Evolutionary conservation across 2,329 filamentous ascomycete genomes (phyloP).

Genomic region (Arthrinium puccinioides): DNA sequence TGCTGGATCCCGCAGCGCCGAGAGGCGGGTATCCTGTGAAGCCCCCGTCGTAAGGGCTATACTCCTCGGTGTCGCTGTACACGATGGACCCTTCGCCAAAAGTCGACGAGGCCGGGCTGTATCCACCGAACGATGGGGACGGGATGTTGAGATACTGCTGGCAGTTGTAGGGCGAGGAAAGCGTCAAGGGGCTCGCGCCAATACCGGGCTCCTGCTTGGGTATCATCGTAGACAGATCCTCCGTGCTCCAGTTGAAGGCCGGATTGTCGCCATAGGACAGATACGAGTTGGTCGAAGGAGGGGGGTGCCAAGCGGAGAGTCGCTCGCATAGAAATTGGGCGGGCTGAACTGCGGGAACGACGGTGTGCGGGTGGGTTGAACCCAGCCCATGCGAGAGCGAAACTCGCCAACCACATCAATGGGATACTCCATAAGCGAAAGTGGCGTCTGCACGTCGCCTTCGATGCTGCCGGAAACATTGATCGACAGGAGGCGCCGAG

Average conservation of each 20-base stretch:
- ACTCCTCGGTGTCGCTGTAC: constrained; percentile 57
- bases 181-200: constrained; percentile 45
- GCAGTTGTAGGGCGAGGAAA: constrained; percentile 47
- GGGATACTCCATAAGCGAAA: constrained; percentile 65
- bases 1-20: constrained; percentile 30
- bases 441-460: constrained; percentile 51
- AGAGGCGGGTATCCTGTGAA: constrained; percentile 39
- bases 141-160: constrained; percentile 56
- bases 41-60: constrained; percentile 38
- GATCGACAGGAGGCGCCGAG: constrained; percentile 64
- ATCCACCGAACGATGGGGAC: constrained; percentile 52
- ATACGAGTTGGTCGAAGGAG: constrained; percentile 35
- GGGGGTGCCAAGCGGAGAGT: constrained; percentile 32
- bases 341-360: constrained; percentile 55
- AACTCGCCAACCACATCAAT: constrained; percentile 64
- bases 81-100: constrained; percentile 53
- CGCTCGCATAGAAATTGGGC: constrained; percentile 44
- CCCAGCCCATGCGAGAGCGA: constrained; percentile 61
- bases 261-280: constrained; percentile 47
- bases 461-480: constrained; percentile 52
- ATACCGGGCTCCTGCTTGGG: constrained; percentile 36
- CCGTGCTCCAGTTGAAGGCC: constrained; percentile 57
- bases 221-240: constrained; percentile 51
- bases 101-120: constrained; percentile 56
- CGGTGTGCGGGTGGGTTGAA: constrained; percentile 48